Base-by-base conservation (phyloP, 108 stramenopile species). In the Cyclostephanos invisitatus region DNA sequence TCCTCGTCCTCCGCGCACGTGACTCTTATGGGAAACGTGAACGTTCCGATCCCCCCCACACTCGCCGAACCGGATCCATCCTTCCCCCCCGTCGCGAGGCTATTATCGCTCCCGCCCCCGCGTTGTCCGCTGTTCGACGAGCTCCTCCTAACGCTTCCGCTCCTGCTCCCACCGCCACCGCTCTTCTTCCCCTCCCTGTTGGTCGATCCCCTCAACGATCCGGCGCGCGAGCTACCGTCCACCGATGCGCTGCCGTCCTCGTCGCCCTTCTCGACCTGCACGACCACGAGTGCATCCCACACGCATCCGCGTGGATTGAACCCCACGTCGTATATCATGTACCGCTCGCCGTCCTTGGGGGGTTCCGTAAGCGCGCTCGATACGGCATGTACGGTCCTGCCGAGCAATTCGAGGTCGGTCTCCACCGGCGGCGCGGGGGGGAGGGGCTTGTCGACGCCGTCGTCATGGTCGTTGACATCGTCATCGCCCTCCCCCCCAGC, bases 241-340 rank as follows among this genome's bases (percentile, higher is more conserved):
- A 50, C 61, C 0, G 62, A 53, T 2, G 51, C 70, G 7, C 67
- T 66, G 17, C 60, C 77, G 4, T 70, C 69, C 22, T 49, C 77
- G 14, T 71, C 77, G 2, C 66, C 70, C 1, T 50, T 24, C 20
- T 51, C 22, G 32, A 63, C 47, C 21, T 68, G 64, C 11, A 80
- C 79, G 25, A 80, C 72, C 42, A 80, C 64, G 17, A 73, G 51
- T 0, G 79, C 79, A 53, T 80, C 79, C 79, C 79, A 80, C 37
- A 80, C 79, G 65, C 79, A 80, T n/a, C 79, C 79, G 55, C 72
- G 67, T 17, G 79, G 79, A 51, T 80, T 80, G 60, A 80, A 80
- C 12, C 67, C 51, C 15, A 80, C 79, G 49, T 80, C 79, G 42
- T 73, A 73, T 40, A 80, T 70, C 67, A 70, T 60, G 48, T 54